Evolutionary conservation across 805 yeast genomes (phyloP), one percentile per base, ranked within the genome.

Genomic region (Schwanniomyces vanrijiae): DNA sequence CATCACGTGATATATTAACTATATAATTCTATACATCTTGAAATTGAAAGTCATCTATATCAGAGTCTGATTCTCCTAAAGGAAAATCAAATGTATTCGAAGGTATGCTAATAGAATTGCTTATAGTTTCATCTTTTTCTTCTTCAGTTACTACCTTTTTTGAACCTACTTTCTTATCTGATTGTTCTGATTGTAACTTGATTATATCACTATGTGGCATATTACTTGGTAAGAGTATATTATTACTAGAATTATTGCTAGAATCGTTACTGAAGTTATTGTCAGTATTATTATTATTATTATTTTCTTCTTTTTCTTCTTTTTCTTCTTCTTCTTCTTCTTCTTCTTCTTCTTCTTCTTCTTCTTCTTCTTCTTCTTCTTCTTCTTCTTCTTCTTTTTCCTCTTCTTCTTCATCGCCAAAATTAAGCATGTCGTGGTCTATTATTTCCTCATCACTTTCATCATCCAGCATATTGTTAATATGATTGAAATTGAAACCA

Each of bases 401-500:
- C 4, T 31, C 34, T 4, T 31, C n/a, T n/a, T 28, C 31, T 9
- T 31, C 34, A 31, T 11, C 29, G 13, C 34, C 34, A 37, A 37
- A 37, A 18, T 37, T 20, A 20, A 24, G 40, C 19, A 37, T n/a
- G 10, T 24, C n/a, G 6, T 37, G 29, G 10, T 37, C 29, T 14
- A 22, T 22, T 19, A 14, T 45, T 11, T 41, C 47, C 11, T 26
- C 44, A 19, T 44, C 49, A 11, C 46, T 43, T 29, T 55, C 59
- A 16, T 50, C 56, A 20, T 54, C 62, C 55, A 43, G 51, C 44
- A 47, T 56, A 43, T 61, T 53, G 19, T 44, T 31, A 13, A 29
- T 43, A 28, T 44, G 38, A 18, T 43, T 48, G 22, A 49, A 52
- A 16, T 45, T 48, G 44, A 51, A 55, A 19, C 51, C 53, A 45